These are phyloP conservation scores for Xylaria sp. DNA, from an alignment of 2,329 filamentous ascomycete genomes.

Conservation along the genomic window DNA sequence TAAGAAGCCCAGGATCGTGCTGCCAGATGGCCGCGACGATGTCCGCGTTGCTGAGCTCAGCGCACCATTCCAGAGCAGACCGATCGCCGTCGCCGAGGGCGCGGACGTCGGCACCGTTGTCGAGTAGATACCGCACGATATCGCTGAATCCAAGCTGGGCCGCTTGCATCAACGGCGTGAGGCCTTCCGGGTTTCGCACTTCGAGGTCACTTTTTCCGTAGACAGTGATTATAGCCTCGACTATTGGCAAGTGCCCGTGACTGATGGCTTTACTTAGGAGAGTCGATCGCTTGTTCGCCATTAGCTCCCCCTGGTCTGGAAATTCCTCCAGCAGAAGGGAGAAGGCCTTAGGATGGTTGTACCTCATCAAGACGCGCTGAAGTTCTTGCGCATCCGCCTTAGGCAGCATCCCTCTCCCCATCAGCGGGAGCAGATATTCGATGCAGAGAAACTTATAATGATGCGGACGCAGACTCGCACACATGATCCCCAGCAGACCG, in stretches of 20 bases:
- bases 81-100: conserved; percentile 9
- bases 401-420: conserved; percentile 15
- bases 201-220: not conserved
- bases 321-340: not conserved
- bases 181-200: not conserved
- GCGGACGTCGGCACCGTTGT: not conserved
- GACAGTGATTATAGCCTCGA: not conserved
- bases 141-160: not conserved
- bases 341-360: not conserved
- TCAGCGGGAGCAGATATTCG: conserved; percentile 16
- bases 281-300: not conserved
- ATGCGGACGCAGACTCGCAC: conserved; percentile 4
- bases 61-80: conserved; percentile 20
- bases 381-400: conserved; percentile 13
- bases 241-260: not conserved
- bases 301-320: not conserved
- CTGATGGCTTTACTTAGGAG: not conserved
- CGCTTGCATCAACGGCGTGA: not conserved
- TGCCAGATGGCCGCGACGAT: conserved; percentile 18
- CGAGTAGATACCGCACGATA: not conserved
- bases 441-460: conserved; percentile 20
- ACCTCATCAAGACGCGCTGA: conserved; percentile 3
- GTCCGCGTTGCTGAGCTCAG: conserved; percentile 15
- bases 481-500: not conserved
- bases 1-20: conserved; percentile 15